These are phyloP conservation scores for Myotisia sp. DNA, from an alignment of 2,329 filamentous ascomycete genomes.

Conservation along the genomic window DNA sequence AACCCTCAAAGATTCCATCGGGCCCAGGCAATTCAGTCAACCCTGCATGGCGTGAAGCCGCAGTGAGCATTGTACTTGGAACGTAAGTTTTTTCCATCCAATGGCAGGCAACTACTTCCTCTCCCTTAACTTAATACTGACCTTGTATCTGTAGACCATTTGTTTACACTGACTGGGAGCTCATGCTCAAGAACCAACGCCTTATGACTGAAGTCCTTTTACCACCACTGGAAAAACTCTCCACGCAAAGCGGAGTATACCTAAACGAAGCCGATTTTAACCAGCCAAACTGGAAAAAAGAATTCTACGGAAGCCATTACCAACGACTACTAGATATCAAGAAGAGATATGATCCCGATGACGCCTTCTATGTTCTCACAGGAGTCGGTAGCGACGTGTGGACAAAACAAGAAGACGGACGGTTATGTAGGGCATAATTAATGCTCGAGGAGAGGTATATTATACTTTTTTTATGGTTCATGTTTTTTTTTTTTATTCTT, in stretches of 20 bases:
- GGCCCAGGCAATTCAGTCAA: constrained; percentile 1
- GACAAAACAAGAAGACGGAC: not conserved
- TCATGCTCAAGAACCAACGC: not conserved
- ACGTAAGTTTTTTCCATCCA: not conserved
- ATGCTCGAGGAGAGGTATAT: too few relatives aligned
- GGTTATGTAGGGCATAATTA: constrained; percentile 1
- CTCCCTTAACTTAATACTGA: not conserved
- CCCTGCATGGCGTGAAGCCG: constrained; percentile 2
- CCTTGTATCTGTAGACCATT: not conserved
- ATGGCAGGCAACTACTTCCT: not conserved
- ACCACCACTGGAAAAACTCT: not conserved
- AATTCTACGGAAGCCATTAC: constrained; percentile 29
- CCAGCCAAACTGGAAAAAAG: constrained; percentile 27
- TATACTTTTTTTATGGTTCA: too few relatives aligned
- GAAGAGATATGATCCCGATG: constrained; percentile 27
- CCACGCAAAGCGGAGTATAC: constrained; percentile 26
- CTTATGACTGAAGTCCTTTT: not conserved
- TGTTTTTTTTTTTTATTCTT: not conserved
- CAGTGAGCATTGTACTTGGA: not conserved
- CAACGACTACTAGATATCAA: constrained; percentile 23
- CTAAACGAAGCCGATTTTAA: constrained; percentile 25
- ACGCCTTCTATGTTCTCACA: constrained; percentile 34
- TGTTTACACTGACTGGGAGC: not conserved
- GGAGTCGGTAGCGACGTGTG: constrained; percentile 37
- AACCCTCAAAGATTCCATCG: constrained; percentile 18